Percentiles rank a stretch among this genome's conserved stretches.
Evolutionary conservation across 441 rosid genomes (phyloP).

Genomic region (Pelargonium australe): DNA sequence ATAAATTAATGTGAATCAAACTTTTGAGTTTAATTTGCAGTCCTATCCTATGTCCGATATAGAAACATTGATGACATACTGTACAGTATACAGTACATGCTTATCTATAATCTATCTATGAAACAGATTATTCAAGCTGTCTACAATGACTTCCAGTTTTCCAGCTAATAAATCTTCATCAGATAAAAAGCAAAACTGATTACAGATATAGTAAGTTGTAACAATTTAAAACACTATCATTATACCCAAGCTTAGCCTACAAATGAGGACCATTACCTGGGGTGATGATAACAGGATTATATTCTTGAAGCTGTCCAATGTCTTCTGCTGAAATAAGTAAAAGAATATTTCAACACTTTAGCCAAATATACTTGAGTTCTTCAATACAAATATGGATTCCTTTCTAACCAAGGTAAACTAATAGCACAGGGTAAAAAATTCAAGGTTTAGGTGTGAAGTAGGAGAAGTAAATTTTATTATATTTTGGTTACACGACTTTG

Average conservation of each 20-base stretch:
- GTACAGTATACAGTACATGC: too few relatives aligned
- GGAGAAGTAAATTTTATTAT: not conserved
- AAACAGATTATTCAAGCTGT: not conserved
- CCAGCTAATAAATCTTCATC: not conserved
- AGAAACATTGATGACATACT: too few relatives aligned
- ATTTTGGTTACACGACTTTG: not conserved
- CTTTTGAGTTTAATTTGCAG: too few relatives aligned
- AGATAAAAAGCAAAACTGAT: not conserved
- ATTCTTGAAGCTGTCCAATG: constrained; percentile 65
- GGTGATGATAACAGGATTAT: constrained; percentile 76
- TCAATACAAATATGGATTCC: not conserved
- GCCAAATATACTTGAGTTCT: not conserved
- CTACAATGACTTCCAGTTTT: not conserved
- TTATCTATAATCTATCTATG: not conserved
- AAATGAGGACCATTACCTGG: constrained; percentile 44
- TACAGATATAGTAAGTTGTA: not conserved
- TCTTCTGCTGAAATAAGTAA: constrained; percentile 63
- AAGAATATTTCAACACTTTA: constrained; percentile 18
- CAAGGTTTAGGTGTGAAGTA: not conserved
- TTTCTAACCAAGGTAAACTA: not conserved
- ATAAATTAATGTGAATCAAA: too few relatives aligned
- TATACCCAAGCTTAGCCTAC: not conserved
- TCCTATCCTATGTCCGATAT: too few relatives aligned
- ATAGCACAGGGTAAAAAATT: not conserved
- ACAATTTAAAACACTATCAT: not conserved